Conservation (phyloP, 2,329 filamentous ascomycete genomes). For the Aspergillus niger region DNA sequence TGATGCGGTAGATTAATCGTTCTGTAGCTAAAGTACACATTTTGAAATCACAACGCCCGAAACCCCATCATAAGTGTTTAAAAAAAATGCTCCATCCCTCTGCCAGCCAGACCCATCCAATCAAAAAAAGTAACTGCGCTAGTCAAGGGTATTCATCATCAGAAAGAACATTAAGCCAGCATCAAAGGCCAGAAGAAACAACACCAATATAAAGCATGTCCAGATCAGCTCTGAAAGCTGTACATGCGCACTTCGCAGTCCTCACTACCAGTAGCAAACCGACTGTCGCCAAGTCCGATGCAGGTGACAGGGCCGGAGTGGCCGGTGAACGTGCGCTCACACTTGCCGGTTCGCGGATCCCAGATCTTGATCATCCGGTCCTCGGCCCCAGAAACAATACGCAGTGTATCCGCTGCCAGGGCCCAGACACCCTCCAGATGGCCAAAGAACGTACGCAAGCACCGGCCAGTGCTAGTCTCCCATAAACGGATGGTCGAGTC, state of each 20-base stretch:
- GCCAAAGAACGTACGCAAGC: constrained; percentile 90
- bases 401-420: constrained; percentile 81
- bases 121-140: background rate
- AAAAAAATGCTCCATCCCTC: background rate
- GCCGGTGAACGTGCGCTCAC: constrained; percentile 87
- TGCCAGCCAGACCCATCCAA: background rate
- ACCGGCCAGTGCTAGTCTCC: constrained; percentile 80
- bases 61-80: background rate
- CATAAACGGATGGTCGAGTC: constrained; percentile 91
- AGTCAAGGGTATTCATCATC: constrained; percentile 1
- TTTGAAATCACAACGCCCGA: background rate
- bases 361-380: constrained; percentile 95
- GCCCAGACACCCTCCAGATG: constrained; percentile 97
- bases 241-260: constrained; percentile 89
- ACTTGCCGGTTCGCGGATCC: constrained; percentile 89
- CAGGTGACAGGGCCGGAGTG: constrained; percentile 92
- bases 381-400: constrained; percentile 85
- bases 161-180: constrained; percentile 4
- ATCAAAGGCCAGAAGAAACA: constrained; percentile 2
- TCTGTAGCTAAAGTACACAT: background rate
- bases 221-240: constrained; percentile 59
- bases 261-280: constrained; percentile 88
- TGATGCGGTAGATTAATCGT: background rate
- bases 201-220: background rate
- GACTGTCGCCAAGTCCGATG: constrained; percentile 83